These are phyloP conservation scores for Boletellus emodensis DNA, from an alignment of 768 basidiomycete genomes.

Conservation along the genomic window DNA sequence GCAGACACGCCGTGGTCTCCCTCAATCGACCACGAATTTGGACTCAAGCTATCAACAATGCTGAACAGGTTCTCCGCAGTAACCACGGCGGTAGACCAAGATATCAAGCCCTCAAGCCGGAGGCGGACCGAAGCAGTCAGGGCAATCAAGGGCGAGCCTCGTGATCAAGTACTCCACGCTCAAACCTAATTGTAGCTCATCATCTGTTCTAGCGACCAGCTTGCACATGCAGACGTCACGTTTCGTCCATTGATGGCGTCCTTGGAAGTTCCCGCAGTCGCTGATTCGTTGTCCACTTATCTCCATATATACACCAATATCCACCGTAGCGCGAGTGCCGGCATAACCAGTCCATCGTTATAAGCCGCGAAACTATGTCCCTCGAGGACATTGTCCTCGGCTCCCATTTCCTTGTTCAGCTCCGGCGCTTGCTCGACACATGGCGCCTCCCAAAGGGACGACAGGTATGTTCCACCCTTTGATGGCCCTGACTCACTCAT, in stretches of 20 bases:
- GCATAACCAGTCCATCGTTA: conserved; percentile 5
- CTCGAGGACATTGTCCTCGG: conserved; percentile 1
- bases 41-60: too few relatives aligned
- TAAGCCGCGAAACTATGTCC: conserved; percentile 5
- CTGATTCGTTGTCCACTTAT: neutral
- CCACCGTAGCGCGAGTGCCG: conserved; percentile 3
- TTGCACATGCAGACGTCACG: neutral
- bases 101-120: neutral
- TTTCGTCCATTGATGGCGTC: neutral
- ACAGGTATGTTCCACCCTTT: conserved; percentile 33
- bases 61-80: too few relatives aligned
- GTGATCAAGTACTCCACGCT: conserved; percentile 4
- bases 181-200: neutral
- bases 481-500: neutral
- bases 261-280: neutral
- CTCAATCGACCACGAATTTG: too few relatives aligned
- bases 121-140: neutral
- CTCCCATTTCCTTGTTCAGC: conserved; percentile 1
- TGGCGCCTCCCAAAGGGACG: conserved; percentile 38
- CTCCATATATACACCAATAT: conserved; percentile 1
- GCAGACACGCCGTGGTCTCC: too few relatives aligned
- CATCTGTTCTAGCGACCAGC: conserved; percentile 4
- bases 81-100: neutral
- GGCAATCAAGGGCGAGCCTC: neutral
- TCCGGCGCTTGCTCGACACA: conserved; percentile 11